Evolutionary conservation across 164 flowering plant genomes (phyloP).

Genomic region (Berberis vulgaris): DNA sequence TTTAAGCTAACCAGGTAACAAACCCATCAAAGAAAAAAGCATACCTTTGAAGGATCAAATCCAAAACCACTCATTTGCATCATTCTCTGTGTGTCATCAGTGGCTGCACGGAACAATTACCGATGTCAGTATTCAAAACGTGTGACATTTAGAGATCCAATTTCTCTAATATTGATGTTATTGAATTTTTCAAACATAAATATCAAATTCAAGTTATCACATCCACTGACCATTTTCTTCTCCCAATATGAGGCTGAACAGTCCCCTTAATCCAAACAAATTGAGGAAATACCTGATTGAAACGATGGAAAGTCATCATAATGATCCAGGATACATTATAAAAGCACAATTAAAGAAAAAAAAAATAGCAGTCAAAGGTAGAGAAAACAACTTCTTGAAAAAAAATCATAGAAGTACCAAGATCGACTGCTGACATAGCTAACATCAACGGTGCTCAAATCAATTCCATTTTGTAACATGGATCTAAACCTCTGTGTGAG

Average conservation of each 20-base stretch:
- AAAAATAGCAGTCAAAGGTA: not conserved
- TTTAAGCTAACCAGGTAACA: not conserved
- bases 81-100: conserved; percentile 91
- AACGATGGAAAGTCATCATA: conserved; percentile 10
- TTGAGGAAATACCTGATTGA: conserved; percentile 88
- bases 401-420: conserved; percentile 41
- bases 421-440: conserved; percentile 99
- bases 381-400: not conserved
- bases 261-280: conserved; percentile 88
- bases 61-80: conserved; percentile 99
- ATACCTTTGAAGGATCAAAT: conserved; percentile 79
- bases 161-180: too few species aligned
- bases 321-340: not conserved
- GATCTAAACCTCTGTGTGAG: conserved; percentile 95
- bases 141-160: not conserved
- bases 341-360: not conserved
- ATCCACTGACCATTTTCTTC: conserved; percentile 85
- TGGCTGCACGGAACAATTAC: conserved; percentile 40
- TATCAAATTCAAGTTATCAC: not conserved
- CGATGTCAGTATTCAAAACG: not conserved
- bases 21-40: not conserved
- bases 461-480: conserved; percentile 98
- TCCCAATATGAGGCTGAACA: conserved; percentile 93
- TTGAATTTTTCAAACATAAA: not conserved
- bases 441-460: conserved; percentile 95